A percentile compares a stretch with the other conserved stretches of the same genome.
Conservation (phyloP, 2,329 filamentous ascomycete genomes). For the Sporothrix humicola region DNA sequence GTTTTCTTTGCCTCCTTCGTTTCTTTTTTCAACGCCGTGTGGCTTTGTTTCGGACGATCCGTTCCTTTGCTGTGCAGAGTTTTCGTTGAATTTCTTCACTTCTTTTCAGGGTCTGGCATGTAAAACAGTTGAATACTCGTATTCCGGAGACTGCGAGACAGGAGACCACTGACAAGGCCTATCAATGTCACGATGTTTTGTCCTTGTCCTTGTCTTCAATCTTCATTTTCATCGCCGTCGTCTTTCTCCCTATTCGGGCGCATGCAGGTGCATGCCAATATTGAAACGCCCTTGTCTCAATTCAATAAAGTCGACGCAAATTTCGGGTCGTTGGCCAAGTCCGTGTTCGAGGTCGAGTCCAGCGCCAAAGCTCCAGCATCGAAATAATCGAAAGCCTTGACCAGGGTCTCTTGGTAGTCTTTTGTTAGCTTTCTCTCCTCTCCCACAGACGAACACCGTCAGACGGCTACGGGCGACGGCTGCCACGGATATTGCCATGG, state of each 20-base stretch:
- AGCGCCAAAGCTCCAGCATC: too few species aligned
- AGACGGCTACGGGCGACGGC: background rate
- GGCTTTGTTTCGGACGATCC: slow-evolving; percentile 29
- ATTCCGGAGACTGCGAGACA: slow-evolving; percentile 22
- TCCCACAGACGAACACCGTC: too few species aligned
- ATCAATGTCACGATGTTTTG: background rate
- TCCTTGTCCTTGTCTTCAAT: background rate
- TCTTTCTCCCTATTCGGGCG: background rate
- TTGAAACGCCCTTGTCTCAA: slow-evolving; percentile 22
- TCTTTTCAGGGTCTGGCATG: slow-evolving; percentile 11
- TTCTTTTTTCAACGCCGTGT: background rate
- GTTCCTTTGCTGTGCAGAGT: background rate
- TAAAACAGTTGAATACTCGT: slow-evolving; percentile 19
- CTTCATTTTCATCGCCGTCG: too few species aligned
- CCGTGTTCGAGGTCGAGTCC: background rate
- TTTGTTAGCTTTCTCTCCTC: background rate
- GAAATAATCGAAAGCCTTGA: too few species aligned
- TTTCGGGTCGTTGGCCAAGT: slow-evolving; percentile 4
- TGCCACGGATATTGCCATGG: slow-evolving; percentile 20
- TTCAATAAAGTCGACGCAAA: background rate
- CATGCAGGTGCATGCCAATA: slow-evolving; percentile 22
- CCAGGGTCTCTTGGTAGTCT: too few species aligned
- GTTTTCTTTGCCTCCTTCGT: slow-evolving; percentile 9
- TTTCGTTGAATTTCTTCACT: slow-evolving; percentile 5
- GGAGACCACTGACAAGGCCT: background rate